Base-by-base conservation (phyloP, 208 protist genomes). In the Angomonas deanei region DNA sequence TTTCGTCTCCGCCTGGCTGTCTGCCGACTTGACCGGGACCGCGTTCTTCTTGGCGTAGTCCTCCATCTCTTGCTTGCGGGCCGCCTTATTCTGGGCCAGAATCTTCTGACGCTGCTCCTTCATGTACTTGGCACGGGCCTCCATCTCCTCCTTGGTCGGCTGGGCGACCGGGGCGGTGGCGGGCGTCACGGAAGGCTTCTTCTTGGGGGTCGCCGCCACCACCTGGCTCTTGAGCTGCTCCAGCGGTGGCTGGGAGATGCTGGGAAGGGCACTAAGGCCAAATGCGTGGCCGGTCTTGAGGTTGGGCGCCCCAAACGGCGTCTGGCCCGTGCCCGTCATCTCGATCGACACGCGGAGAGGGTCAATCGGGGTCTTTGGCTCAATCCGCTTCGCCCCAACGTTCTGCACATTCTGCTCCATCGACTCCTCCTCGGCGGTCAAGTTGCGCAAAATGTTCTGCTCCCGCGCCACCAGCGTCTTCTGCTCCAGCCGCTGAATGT, bases 71-170 rank as follows among this genome's bases (percentile, higher is more conserved):
- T 88, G 68, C 58, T 93, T 66, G 15, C 90, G 84, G 1, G 53
- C 75, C 3, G 77, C 85, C 36, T 88, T 92, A 56, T 93, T 96
- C 49, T 77, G 68, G 3, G 70, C 64, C 0, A 96, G 57, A 54
- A 96, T 90, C 38, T 75, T 76, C 56, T 90, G 86, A 0, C 90
- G 84, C 63, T 96, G 90, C 73, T 92, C 72, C 31, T 79, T 68
- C 84, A 96, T 92, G 71, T 96, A 82, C 61, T 77, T 34, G 2
- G 82, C 90, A 17, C 84, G 70, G 34, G 58, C 70, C 52, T 90
- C 83, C 21, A 96, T 72, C 64, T 96, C 83, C 60, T 88, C 77
- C 63, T 84, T 76, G 30, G 72, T 79, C 0, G 80, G 78, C 10
- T 24, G 30, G 13, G 47, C 39, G 1, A 65, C n/a, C 1, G 50